Evolutionary conservation across 768 basidiomycete genomes (phyloP).

Genomic region (Tricholoma sp.): DNA sequence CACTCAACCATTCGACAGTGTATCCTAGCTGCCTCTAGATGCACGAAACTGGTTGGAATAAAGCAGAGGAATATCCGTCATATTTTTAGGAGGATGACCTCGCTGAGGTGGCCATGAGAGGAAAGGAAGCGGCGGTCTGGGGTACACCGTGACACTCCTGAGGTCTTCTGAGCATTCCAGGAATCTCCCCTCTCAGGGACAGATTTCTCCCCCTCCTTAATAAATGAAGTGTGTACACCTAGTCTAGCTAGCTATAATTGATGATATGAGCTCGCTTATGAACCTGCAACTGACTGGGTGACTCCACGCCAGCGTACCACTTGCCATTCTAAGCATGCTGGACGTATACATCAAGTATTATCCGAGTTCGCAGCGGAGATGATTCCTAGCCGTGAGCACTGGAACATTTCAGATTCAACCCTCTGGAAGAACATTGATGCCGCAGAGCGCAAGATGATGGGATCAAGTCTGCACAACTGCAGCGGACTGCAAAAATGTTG

Average conservation of each 20-base stretch:
- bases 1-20: constrained; percentile 25
- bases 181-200: too few relatives aligned
- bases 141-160: too few relatives aligned
- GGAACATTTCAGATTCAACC: constrained; percentile 7
- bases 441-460: constrained; percentile 14
- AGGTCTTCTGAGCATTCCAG: constrained; percentile 31
- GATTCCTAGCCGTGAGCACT: background rate
- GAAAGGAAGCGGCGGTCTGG: constrained; percentile 23
- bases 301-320: constrained; percentile 2
- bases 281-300: background rate
- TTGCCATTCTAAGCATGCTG: background rate
- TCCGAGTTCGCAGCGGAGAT: background rate
- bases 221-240: background rate
- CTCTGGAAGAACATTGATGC: constrained; percentile 15
- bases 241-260: background rate
- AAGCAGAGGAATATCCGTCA: constrained; percentile 17
- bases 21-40: constrained; percentile 32
- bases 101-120: constrained; percentile 27
- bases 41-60: constrained; percentile 21
- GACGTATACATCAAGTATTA: background rate
- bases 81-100: constrained; percentile 30
- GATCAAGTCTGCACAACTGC: constrained; percentile 17
- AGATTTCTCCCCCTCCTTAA: background rate
- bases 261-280: background rate
- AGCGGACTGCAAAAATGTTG: constrained; percentile 15